Evolutionary conservation across 352 stramenopile species (phyloP), one percentile per base, ranked within the genome.

Genomic region (Phytophthora nicotianae): DNA sequence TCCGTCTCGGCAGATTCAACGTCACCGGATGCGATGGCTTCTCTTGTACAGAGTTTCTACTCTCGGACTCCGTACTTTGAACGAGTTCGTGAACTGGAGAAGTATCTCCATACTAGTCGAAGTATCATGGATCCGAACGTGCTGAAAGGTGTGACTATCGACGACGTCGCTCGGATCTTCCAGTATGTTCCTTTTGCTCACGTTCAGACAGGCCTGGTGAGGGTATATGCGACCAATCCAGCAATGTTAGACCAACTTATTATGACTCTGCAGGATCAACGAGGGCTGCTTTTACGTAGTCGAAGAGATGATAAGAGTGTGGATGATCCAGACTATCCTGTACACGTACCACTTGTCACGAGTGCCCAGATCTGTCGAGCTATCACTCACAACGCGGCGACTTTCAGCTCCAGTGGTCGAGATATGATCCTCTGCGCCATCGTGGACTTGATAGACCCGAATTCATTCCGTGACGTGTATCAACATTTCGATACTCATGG

Each of bases 371-470:
- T 91, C 41, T 90, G 81, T 47, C 80, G 83, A 26, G 83, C 79
- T n/a, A 89, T 91, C 40, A 61, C 75, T 1, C 71, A 83, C 16
- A 75, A 86, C 23, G 79, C 80, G 0, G 50, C 45, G 5, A 58
- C 41, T 4, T 90, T 91, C 59, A 91, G 83, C 38, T 55, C 75
- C 3, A 91, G 83, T n/a, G 83, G 83, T 5, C 84, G 81, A 20
- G 81, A 91, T 35, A 91, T 91, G 83, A 78, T 90, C 7, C 29
- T 91, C 16, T 89, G 79, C 35, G 75, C 83, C 23, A 85, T 91
- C 23, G 58, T 90, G 13, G 77, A 88, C 27, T 65, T 82, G 23
- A 54, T 91, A 8, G 83, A 91, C 7, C 56, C 68, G 2, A 79
- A 86, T n/a, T 89, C 81, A 41, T 91, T 91, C 56, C 72, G 68